Conservation (phyloP, 768 basidiomycete species). For the Termitomyces heimii region DNA sequence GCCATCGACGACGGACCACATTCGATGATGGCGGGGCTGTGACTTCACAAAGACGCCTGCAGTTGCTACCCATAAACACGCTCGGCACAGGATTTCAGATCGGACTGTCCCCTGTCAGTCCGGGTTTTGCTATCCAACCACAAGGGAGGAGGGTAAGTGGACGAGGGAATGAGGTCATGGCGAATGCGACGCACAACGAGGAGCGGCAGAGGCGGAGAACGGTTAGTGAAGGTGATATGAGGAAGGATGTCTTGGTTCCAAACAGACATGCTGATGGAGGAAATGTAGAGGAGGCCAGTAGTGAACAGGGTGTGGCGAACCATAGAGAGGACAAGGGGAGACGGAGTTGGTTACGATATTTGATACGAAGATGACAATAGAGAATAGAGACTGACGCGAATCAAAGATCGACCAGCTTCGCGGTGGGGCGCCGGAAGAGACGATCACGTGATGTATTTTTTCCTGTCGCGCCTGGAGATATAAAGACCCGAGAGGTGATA, state of each 20-base stretch:
- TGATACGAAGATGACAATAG: constrained; percentile 5
- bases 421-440: neutral
- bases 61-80: constrained; percentile 29
- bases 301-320: neutral
- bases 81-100: constrained; percentile 62
- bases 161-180: constrained; percentile 26
- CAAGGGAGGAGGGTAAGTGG: constrained; percentile 37
- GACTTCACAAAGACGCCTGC: constrained; percentile 4
- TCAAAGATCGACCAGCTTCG: neutral
- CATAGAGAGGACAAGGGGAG: neutral
- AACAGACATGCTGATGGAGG: constrained; percentile 8
- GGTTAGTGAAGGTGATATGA: constrained; percentile 45
- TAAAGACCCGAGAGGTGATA: neutral
- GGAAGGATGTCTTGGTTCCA: constrained; percentile 11
- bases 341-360: constrained; percentile 25
- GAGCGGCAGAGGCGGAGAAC: constrained; percentile 33
- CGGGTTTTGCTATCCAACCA: constrained; percentile 70
- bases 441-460: constrained; percentile 9
- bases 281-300: neutral
- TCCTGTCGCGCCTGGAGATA: neutral
- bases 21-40: neutral
- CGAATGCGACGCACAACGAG: constrained; percentile 16
- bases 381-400: neutral
- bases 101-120: constrained; percentile 68
- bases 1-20: constrained; percentile 9